Evolutionary conservation across 768 basidiomycete genomes (phyloP).

Genomic region (Tricholoma furcatifolium): DNA sequence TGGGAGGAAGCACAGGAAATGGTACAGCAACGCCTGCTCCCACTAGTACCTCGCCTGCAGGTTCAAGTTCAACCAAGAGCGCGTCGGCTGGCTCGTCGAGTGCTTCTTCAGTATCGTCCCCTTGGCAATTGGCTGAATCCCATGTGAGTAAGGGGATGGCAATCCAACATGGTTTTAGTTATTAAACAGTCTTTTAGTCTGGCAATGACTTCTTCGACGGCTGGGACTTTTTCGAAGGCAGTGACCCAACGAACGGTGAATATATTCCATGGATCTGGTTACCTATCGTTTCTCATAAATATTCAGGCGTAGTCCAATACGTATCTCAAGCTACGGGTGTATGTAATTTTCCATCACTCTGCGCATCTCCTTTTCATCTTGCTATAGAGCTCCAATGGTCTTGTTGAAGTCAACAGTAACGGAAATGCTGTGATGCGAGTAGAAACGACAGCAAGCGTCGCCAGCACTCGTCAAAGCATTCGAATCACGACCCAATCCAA

Average conservation of each 20-base stretch:
- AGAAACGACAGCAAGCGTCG: conserved; percentile 76
- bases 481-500: conserved; percentile 66
- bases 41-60: conserved; percentile 15
- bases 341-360: conserved; percentile 20
- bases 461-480: conserved; percentile 69
- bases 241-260: conserved; percentile 77
- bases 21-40: conserved; percentile 16
- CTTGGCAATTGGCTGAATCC: conserved; percentile 58
- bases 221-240: conserved; percentile 67
- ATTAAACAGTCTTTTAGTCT: conserved; percentile 31
- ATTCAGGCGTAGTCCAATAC: conserved; percentile 54
- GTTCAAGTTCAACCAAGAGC: conserved; percentile 17
- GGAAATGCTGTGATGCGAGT: conserved; percentile 88
- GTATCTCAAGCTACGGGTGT: conserved; percentile 62
- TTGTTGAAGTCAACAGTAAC: conserved; percentile 63
- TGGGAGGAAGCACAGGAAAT: conserved; percentile 17
- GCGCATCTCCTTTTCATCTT: not conserved
- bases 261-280: not conserved
- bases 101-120: conserved; percentile 29
- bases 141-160: conserved; percentile 43
- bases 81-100: conserved; percentile 20
- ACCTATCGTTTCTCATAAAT: not conserved
- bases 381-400: conserved; percentile 49
- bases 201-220: conserved; percentile 80
- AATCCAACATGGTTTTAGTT: conserved; percentile 4